Percentiles rank a stretch among this genome's conserved stretches.
phyloP scores from a whole-genome alignment of 176 grass and related monocot genomes.

The Musa itinerans region DNA sequence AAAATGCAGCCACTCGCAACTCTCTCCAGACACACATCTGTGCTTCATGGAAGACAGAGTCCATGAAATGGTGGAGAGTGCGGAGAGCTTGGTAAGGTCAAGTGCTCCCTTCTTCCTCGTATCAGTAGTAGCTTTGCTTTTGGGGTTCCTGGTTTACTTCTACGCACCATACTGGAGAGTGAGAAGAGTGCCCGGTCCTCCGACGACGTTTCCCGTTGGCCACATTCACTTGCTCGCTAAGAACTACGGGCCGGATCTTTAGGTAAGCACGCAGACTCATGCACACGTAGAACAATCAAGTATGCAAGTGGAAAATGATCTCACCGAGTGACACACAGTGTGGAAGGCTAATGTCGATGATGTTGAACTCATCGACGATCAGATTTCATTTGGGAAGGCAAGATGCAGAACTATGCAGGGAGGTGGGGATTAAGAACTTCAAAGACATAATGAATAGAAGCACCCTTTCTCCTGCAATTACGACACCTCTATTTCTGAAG shows the following conservation, averaged over 20 bases:
- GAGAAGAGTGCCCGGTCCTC: slow-evolving; percentile 73
- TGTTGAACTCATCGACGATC: background rate
- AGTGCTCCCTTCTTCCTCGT: slow-evolving; percentile 14
- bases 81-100: background rate
- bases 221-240: slow-evolving; percentile 67
- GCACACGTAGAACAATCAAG: too few species aligned
- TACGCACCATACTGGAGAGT: slow-evolving; percentile 65
- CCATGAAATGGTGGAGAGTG: background rate
- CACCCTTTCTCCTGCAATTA: slow-evolving; percentile 46
- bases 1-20: too few species aligned
- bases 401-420: slow-evolving; percentile 78
- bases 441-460: slow-evolving; percentile 84
- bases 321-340: background rate
- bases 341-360: background rate
- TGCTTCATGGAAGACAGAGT: background rate
- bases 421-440: slow-evolving; percentile 92
- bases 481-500: slow-evolving; percentile 62
- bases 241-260: slow-evolving; percentile 67
- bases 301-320: background rate
- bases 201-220: slow-evolving; percentile 42
- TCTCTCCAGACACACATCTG: too few species aligned
- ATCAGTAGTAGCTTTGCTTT: slow-evolving; percentile 23
- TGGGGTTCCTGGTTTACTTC: slow-evolving; percentile 55
- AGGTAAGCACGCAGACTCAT: slow-evolving; percentile 24
- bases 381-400: slow-evolving; percentile 97